A percentile compares a stretch with the other conserved stretches of the same genome.
Conservation (phyloP, 768 basidiomycete species). For the Scleroderma bovista region DNA sequence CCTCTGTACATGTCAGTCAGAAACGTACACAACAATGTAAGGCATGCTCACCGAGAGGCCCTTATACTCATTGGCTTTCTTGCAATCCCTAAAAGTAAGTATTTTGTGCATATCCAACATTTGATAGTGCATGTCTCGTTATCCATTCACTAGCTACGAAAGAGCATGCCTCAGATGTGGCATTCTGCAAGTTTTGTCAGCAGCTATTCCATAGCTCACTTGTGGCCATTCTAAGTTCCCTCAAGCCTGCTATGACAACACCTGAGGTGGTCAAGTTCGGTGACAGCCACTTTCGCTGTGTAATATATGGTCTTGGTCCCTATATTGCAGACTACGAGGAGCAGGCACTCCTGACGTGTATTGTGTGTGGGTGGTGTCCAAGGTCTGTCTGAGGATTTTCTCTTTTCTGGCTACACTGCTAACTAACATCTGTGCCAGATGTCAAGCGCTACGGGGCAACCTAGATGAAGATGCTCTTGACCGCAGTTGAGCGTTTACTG, state of each 20-base stretch:
- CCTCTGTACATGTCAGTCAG: too few species aligned
- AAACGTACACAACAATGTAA: conserved; percentile 10
- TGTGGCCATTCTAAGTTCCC: conserved; percentile 15
- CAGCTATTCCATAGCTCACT: conserved; percentile 28
- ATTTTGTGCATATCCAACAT: too few species aligned
- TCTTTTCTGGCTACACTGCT: background rate
- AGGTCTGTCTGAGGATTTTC: background rate
- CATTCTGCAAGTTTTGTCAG: conserved; percentile 22
- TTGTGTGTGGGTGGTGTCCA: conserved; percentile 32
- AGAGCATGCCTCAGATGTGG: conserved; percentile 5
- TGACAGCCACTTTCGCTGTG: conserved; percentile 26
- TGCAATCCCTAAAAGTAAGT: conserved; percentile 29
- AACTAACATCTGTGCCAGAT: background rate
- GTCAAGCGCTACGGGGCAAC: background rate
- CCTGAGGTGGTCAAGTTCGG: conserved; percentile 13
- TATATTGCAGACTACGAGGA: conserved; percentile 37
- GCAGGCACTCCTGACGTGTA: conserved; percentile 26
- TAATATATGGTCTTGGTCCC: conserved; percentile 28
- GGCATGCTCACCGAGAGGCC: conserved; percentile 1
- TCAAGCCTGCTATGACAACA: conserved; percentile 22
- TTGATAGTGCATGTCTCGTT: too few species aligned
- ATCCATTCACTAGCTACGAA: conserved; percentile 3
- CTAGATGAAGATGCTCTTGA: background rate
- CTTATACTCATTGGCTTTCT: conserved; percentile 18
- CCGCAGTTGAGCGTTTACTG: too few species aligned